Evolutionary conservation across 2,329 filamentous ascomycete species (phyloP), one percentile per base, ranked within the genome.

Genomic region (Calonectria henricotiae): DNA sequence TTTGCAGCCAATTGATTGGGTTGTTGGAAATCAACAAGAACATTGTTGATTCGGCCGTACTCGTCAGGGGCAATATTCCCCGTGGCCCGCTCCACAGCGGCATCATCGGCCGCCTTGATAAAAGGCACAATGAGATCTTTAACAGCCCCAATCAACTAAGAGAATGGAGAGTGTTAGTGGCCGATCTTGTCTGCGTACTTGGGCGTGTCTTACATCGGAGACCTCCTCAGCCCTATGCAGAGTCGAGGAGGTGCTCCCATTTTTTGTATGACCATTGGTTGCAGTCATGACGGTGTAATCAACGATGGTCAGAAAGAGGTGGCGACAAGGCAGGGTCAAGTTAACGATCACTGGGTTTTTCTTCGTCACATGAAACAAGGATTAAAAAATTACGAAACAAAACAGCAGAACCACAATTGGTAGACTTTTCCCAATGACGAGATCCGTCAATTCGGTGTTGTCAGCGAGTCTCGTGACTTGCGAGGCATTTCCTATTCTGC

Each of bases 41-140:
- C 86, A 58, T 91, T 91, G 61, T 84, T 82, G 8, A 82, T 77
- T 4, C 78, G 79, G 20, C 84, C 85, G 5, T 81, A 70, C n/a
- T 82, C 76, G 12, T 81, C 78, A 7, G 82, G 76, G 23, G 87
- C 83, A 73, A 82, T 77, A 20, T 88, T 85, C 27, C 90, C 91
- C 0, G 86, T 83, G 27, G 77, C 75, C 74, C 88, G 90, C 44
- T 83, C 85, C 7, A 82, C 79, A 2, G 86, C 84, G 23, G 90
- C 88, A 67, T 91, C 86, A 81, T 95, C 93, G 46, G 93, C 92
- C n/a, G 87, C 85, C 71, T 85, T 87, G 76, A 96, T 90, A 80
- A 93, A 95, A 0, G 91, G 91, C 23, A 94, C 83, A 68, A 95
- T 88, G 65, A 94, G 86, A 9, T 86, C 83, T 81, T 92, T 89